Evolutionary conservation across 805 yeast genomes (phyloP).

Genomic region (Yamadazyma takamatsuzukensis): DNA sequence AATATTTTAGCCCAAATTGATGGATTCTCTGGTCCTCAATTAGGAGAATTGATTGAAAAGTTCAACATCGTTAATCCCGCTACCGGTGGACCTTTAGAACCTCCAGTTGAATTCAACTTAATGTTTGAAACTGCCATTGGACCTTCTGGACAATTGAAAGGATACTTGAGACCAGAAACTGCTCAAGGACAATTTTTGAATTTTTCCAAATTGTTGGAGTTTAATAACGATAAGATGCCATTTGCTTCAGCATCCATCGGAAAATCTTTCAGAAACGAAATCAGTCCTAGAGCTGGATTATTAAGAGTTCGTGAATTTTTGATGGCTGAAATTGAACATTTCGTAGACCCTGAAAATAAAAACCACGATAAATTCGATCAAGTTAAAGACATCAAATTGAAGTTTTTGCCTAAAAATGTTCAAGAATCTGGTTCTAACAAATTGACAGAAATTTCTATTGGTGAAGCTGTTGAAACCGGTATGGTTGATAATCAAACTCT

Average conservation of each 20-base stretch:
- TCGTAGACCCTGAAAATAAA: slow-evolving; percentile 90
- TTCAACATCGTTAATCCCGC: slow-evolving; percentile 88
- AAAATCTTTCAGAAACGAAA: slow-evolving; percentile 97
- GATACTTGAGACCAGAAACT: slow-evolving; percentile 96
- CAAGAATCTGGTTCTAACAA: slow-evolving; percentile 84
- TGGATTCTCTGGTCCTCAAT: slow-evolving; percentile 88
- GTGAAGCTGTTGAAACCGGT: slow-evolving; percentile 84
- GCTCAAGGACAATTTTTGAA: slow-evolving; percentile 99
- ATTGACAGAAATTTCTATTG: slow-evolving; percentile 63
- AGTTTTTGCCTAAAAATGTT: slow-evolving; percentile 79
- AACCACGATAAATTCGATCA: slow-evolving; percentile 75
- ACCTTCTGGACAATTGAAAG: slow-evolving; percentile 94
- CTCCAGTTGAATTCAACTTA: slow-evolving; percentile 92
- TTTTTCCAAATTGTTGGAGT: slow-evolving; percentile 88
- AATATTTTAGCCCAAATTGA: slow-evolving; percentile 87
- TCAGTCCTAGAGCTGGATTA: slow-evolving; percentile 96
- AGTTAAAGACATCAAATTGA: slow-evolving; percentile 67
- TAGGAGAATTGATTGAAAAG: slow-evolving; percentile 83
- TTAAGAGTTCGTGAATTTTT: slow-evolving; percentile 97
- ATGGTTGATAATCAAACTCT: slow-evolving; percentile 96
- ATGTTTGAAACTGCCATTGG: slow-evolving; percentile 99
- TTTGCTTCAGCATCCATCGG: slow-evolving; percentile 99
- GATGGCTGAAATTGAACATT: slow-evolving; percentile 99
- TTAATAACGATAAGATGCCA: slow-evolving; percentile 95
- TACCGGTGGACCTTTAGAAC: slow-evolving; percentile 79